Base-by-base conservation (phyloP, 257 asterid genomes). In the Ophiorrhiza pumila region DNA sequence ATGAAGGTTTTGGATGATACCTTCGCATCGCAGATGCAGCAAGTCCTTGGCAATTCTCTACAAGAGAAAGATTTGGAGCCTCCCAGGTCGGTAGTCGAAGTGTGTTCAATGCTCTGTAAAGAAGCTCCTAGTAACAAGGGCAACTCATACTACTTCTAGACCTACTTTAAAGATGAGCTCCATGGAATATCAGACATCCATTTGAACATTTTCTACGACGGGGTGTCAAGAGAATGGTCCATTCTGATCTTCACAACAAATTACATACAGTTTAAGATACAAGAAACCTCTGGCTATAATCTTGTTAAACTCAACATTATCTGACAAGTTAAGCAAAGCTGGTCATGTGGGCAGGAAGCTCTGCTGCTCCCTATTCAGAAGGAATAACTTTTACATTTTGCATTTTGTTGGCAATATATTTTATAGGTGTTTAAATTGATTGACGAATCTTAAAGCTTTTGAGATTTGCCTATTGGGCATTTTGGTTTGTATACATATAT, bases 21-120 rank as follows among this genome's bases (percentile, higher is more conserved):
- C 0, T 85, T 85, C 55, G 89, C 89, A 42, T 85, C 89, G 41
- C 85, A 85, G 71, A 85, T 85, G 83, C 89, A 85, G 71, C 83
- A 82, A 69, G 80, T 80, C 46, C 84, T 85, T 4, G 89, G 89
- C 27, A 80, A 85, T 49, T 79, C 84, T 1, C 75, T 85, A 43
- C 83, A 82, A 76, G 87, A 82, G 41, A 85, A 82, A 52, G 89
- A 82, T 73, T 41, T 85, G 69, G 87, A 85, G 60, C 83, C 83
- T 6, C 89, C 89, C 2, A 69, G 85, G 72, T 85, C 89, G 27
- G 72, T 82, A 32, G 64, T 80, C 22, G 89, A 85, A 73, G 89
- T 83, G 53, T 77, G 89, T 22, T 85, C 89, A 1, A 77, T 85
- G 57, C 85, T 85, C 11, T 82, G 85, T 75, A 78, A 78, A 71